Conservation (phyloP, 495 filamentous ascomycete genomes). For the Echria macrotheca region DNA sequence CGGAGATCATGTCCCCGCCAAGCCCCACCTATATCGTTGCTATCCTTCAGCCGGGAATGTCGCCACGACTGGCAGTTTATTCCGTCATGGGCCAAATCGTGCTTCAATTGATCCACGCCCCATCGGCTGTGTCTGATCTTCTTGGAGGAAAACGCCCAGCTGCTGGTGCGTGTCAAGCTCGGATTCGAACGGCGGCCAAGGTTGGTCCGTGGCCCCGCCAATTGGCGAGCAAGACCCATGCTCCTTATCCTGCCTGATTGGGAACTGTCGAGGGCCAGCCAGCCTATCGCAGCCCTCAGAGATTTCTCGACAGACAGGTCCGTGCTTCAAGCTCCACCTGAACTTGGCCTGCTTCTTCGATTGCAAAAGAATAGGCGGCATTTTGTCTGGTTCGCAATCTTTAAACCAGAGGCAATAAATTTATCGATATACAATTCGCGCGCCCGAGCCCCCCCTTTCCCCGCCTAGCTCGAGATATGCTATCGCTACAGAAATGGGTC, state of each 20-base stretch:
- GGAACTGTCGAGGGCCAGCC: slow-evolving; percentile 13
- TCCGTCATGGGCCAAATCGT: neutral
- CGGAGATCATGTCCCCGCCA: too few relatives aligned
- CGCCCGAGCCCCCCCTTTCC: neutral
- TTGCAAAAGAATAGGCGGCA: too few relatives aligned
- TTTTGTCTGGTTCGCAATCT: too few relatives aligned
- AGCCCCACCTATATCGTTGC: too few relatives aligned
- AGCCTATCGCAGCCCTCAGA: slow-evolving; percentile 12
- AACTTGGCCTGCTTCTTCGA: too few relatives aligned
- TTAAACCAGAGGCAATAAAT: too few relatives aligned
- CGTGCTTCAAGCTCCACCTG: neutral
- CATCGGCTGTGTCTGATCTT: neutral
- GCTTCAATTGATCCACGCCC: too few relatives aligned
- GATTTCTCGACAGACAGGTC: neutral
- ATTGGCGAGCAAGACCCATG: slow-evolving; percentile 15
- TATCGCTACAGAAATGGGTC: neutral
- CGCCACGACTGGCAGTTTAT: too few relatives aligned
- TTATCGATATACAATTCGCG: neutral
- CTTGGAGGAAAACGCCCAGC: too few relatives aligned
- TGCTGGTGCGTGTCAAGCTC: neutral
- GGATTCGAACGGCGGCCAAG: neutral
- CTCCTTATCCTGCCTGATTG: slow-evolving; percentile 22
- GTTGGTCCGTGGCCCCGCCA: neutral
- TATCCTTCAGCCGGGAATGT: too few relatives aligned
- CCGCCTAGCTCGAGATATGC: neutral